A percentile compares a stretch with the other conserved stretches of the same genome.
These are phyloP conservation scores for Parmelia sp. DNA, from an alignment of 495 filamentous ascomycete genomes.

Conservation along the genomic window DNA sequence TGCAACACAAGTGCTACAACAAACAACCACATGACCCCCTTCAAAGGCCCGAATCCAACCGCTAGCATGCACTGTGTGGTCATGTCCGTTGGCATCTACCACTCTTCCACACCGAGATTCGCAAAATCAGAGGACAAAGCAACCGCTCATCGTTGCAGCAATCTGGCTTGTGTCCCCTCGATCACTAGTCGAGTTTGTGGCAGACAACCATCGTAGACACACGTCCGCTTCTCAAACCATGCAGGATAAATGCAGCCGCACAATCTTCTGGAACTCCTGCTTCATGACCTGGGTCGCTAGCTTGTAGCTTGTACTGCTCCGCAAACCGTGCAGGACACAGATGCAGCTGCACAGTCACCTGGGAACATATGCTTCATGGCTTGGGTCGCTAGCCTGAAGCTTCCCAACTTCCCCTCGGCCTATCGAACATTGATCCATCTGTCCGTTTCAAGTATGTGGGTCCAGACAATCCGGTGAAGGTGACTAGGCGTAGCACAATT, in stretches of 20 bases:
- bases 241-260: constrained; percentile 2
- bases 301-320: neutral
- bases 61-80: neutral
- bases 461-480: constrained; percentile 3
- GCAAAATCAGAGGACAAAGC: neutral
- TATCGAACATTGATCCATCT: constrained; percentile 1
- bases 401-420: constrained; percentile 4
- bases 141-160: neutral
- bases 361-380: constrained; percentile 7
- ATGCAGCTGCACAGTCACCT: neutral
- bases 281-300: constrained; percentile 12
- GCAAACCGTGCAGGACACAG: neutral
- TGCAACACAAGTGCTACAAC: neutral
- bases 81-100: too few species aligned
- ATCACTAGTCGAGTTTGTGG: neutral
- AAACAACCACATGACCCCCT: neutral
- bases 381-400: constrained; percentile 8
- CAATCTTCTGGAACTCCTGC: neutral
- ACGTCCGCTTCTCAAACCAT: neutral
- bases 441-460: constrained; percentile 11
- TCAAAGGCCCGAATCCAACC: neutral
- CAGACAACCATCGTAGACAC: neutral
- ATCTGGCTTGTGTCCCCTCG: neutral
- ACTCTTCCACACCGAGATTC: neutral
- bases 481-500: too few species aligned